These are phyloP conservation scores for Adansonia rubrostipa DNA, from an alignment of 441 rosid genomes.

Conservation along the genomic window DNA sequence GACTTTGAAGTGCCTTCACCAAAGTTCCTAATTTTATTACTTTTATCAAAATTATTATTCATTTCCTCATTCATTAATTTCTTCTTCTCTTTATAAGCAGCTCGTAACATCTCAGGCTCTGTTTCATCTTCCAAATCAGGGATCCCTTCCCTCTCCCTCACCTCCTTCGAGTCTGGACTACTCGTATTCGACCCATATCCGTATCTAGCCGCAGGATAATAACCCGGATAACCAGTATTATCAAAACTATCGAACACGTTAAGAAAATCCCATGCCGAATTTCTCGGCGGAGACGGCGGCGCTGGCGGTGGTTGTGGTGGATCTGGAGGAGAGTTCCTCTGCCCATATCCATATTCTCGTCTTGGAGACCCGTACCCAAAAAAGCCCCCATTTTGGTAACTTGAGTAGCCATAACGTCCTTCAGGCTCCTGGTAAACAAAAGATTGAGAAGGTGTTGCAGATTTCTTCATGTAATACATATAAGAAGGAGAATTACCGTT, in stretches of 20 bases:
- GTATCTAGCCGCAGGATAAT: constrained; percentile 34
- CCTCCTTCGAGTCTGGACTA: constrained; percentile 91
- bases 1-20: constrained; percentile 75
- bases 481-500: constrained; percentile 33
- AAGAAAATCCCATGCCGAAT: constrained; percentile 79
- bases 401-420: constrained; percentile 45
- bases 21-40: constrained; percentile 36
- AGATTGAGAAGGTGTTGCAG: constrained; percentile 65
- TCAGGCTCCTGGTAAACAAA: constrained; percentile 72
- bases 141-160: constrained; percentile 93
- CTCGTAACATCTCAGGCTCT: constrained; percentile 57
- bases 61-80: constrained; percentile 30
- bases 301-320: constrained; percentile 58
- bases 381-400: constrained; percentile 51
- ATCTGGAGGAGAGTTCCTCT: constrained; percentile 32
- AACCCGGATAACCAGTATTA: constrained; percentile 45
- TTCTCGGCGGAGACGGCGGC: constrained; percentile 82
- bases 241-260: constrained; percentile 75
- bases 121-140: constrained; percentile 95
- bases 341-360: constrained; percentile 34
- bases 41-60: background rate
- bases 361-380: constrained; percentile 55
- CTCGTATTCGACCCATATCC: constrained; percentile 65
- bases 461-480: constrained; percentile 76
- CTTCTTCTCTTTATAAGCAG: constrained; percentile 44